Evolutionary conservation across 2,329 filamentous ascomycete genomes (phyloP), one percentile per base, ranked within the genome.

Genomic region (Microascus cirrosus): DNA sequence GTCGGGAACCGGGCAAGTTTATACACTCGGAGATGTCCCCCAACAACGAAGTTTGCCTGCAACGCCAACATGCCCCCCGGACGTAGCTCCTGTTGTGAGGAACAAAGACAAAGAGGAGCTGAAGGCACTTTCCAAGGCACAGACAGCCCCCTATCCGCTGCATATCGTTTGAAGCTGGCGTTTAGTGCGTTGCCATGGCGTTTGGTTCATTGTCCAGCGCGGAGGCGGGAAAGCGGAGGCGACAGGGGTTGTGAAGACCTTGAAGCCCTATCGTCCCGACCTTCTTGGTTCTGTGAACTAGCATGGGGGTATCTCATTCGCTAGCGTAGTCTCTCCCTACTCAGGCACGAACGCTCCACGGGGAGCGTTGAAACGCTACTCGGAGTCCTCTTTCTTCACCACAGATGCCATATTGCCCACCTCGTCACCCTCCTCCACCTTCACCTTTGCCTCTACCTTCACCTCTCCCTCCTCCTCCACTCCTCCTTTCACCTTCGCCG

Each of bases 391-490:
- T 3, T 54, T 50, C 59, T 60, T 59, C 53, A 58, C 55, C 22
- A 42, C 28, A 20, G 15, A 25, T n/a, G n/a, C 25, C 25, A 35
- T n/a, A 8, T 24, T 15, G 18, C 25, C 25, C 2, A 56, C 53
- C 57, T n/a, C 51, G 25, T 45, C 36, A 13, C 36, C 15, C 36
- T 56, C 54, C 52, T 50, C 54, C 56, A 57, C 57, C 56, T 52
- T 54, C 18, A 57, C 36, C 18, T 39, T 50, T 2, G 72, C 71
- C 60, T 74, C 36, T 12, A 72, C 65, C 61, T 63, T 69, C 5
- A 68, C 65, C 63, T 74, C 73, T 60, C 73, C 71, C 58, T 70
- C 70, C 62, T 74, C 74, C 48, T 58, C 54, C n/a, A 58, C 53
- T 51, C 51, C 51, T 7, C 45, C 68, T 5, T 64, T 63, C 25